Evolutionary conservation across 2,329 filamentous ascomycete genomes (phyloP), one percentile per base, ranked within the genome.

Genomic region (Chalara sp.): DNA sequence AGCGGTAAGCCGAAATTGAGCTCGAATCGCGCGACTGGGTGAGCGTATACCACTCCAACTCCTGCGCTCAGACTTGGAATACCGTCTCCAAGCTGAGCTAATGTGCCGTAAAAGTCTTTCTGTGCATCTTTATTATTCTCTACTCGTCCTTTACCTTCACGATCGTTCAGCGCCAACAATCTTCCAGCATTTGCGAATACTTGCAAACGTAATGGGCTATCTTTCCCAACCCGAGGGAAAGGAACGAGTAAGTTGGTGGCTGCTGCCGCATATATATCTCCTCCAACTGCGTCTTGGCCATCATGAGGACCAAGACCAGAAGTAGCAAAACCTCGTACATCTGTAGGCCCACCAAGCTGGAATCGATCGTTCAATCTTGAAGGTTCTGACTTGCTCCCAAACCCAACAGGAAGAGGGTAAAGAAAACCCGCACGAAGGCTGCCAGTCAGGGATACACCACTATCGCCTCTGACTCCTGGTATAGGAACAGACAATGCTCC

Each of bases 351-450:
- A 42, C 93, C 93, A 32, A 99, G 86, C 63, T 90, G 83, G 73
- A 99, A 99, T 43, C 93, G 89, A 68, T 99, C 93, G 65, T 95
- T 96, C 63, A 97, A 79, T 32, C 89, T 83, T 58, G 88, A 95
- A 5, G 85, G 80, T 29, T 78, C 74, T 0, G 84, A 78, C 21
- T 72, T 46, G 59, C 64, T 42, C 12, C 71, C 68, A 59, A 76
- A 80, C 6, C 81, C 81, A 6, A 86, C 71, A 1, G 87, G 78
- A 12, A 99, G 74, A 1, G 93, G 93, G 65, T 86, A 95, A 6
- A 99, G 75, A 46, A 96, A 66, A 35, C 93, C 93, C 21, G 87
- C 81, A 47, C 92, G 81, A 50, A 97, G 72, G 11, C 91, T 88
- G 12, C 82, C 87, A 4, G 88, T 92, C 50, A 99, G 76, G 8